Conservation (phyloP, 2,329 filamentous ascomycete genomes). For the Fusarium sp. region DNA sequence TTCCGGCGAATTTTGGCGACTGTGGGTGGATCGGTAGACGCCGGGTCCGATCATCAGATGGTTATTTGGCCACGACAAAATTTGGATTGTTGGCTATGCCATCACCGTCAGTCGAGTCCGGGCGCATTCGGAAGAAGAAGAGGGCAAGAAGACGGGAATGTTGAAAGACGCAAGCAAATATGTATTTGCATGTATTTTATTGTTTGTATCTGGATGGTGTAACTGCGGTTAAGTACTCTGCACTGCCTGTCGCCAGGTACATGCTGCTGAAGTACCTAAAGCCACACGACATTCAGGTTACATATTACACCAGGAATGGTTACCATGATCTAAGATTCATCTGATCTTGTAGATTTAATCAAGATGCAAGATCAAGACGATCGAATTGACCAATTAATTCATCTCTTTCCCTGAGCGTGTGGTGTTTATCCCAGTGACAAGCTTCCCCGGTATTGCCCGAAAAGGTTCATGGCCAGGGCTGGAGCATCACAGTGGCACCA, state of each 20-base stretch:
- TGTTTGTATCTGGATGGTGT: neutral
- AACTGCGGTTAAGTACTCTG: neutral
- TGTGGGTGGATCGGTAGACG: conserved; percentile 20
- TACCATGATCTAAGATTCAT: neutral
- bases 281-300: neutral
- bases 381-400: neutral
- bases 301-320: neutral
- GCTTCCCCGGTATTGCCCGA: conserved; percentile 32
- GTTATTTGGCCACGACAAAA: conserved; percentile 1
- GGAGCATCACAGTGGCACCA: conserved; percentile 36
- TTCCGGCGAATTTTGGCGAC: conserved; percentile 7
- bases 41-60: conserved; percentile 30
- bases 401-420: neutral
- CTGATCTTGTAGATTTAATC: neutral
- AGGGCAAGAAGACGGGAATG: neutral
- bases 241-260: neutral
- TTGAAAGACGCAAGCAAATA: neutral
- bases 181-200: neutral
- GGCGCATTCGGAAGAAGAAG: neutral
- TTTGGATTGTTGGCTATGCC: neutral
- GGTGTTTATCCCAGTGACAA: neutral
- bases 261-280: neutral
- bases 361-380: neutral
- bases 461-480: conserved; percentile 27
- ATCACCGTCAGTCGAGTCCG: neutral